Percentiles rank a stretch among this genome's conserved stretches.
Evolutionary conservation across 108 stramenopile species (phyloP).

Genomic region (Skeletonema potamos): DNA sequence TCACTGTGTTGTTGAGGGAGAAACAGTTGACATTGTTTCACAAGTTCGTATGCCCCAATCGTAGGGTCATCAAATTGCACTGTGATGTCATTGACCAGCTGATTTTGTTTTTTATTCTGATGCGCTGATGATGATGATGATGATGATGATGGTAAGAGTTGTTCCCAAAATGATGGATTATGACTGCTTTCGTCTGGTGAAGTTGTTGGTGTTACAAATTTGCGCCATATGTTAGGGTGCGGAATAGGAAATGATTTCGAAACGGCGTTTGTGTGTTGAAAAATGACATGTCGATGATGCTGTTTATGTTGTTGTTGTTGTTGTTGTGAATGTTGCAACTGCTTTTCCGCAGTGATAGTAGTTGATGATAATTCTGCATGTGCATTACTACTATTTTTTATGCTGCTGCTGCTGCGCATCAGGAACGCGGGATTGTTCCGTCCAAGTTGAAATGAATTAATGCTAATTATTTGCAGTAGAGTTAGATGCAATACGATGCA

Average conservation of each 20-base stretch:
- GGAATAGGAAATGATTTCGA: slow-evolving; percentile 25
- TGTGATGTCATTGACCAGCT: slow-evolving; percentile 11
- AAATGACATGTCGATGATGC: slow-evolving; percentile 4
- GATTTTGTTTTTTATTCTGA: background rate
- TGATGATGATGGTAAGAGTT: background rate
- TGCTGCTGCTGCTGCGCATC: background rate
- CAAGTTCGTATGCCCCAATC: slow-evolving; percentile 15
- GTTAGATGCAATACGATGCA: background rate
- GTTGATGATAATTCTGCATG: background rate
- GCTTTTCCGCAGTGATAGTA: background rate
- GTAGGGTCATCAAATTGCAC: slow-evolving; percentile 19
- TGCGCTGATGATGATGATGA: background rate
- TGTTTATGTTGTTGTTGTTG: background rate
- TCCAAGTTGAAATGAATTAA: background rate
- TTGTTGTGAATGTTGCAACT: background rate
- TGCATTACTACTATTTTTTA: background rate
- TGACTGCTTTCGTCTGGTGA: background rate
- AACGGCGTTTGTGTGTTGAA: slow-evolving; percentile 10
- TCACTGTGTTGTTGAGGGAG: background rate
- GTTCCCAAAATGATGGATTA: slow-evolving; percentile 12
- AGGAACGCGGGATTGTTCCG: background rate
- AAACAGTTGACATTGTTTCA: slow-evolving; percentile 7
- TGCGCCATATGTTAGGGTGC: slow-evolving; percentile 9
- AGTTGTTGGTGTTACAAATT: background rate
- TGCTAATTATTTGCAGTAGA: background rate